Evolutionary conservation across 2,329 filamentous ascomycete genomes (phyloP).

Genomic region (Alternaria alternata): DNA sequence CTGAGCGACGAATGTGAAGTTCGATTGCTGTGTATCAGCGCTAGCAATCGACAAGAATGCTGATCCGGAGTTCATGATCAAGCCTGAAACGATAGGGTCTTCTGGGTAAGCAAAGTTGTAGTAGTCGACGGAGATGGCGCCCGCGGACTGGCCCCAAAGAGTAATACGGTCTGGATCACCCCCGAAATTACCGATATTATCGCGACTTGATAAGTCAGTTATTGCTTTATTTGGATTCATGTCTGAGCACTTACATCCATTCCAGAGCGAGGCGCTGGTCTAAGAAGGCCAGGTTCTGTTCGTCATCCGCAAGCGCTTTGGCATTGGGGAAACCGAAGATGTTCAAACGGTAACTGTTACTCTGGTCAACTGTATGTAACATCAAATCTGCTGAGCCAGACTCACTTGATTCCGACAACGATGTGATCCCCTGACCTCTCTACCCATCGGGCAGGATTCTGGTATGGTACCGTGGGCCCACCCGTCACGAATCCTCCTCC

Average conservation of each 20-base stretch:
- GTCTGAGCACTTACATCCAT: slow-evolving; percentile 35
- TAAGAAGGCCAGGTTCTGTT: slow-evolving; percentile 52
- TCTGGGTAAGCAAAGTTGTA: slow-evolving; percentile 59
- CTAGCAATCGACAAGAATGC: slow-evolving; percentile 20
- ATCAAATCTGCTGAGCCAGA: slow-evolving; percentile 36
- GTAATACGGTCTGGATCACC: slow-evolving; percentile 50
- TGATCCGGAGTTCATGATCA: slow-evolving; percentile 40
- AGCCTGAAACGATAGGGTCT: slow-evolving; percentile 56
- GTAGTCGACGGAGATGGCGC: slow-evolving; percentile 55
- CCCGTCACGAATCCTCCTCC: slow-evolving; percentile 59
- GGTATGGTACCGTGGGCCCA: slow-evolving; percentile 55
- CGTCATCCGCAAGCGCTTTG: slow-evolving; percentile 33
- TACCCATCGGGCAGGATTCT: slow-evolving; percentile 37
- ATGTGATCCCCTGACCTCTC: slow-evolving; percentile 48
- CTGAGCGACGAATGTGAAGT: slow-evolving; percentile 51
- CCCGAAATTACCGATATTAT: slow-evolving; percentile 51
- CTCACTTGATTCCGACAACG: slow-evolving; percentile 46
- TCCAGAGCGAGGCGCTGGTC: slow-evolving; percentile 52
- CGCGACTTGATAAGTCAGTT: slow-evolving; percentile 14
- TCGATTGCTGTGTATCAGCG: slow-evolving; percentile 37
- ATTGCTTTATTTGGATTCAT: slow-evolving; percentile 8
- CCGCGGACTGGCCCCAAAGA: slow-evolving; percentile 52
- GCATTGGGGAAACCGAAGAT: slow-evolving; percentile 53
- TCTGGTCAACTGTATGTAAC: background rate
- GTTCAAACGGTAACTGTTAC: slow-evolving; percentile 45